Evolutionary conservation across 2,329 filamentous ascomycete genomes (phyloP), one percentile per base, ranked within the genome.

Genomic region (Botrytis squamosa): DNA sequence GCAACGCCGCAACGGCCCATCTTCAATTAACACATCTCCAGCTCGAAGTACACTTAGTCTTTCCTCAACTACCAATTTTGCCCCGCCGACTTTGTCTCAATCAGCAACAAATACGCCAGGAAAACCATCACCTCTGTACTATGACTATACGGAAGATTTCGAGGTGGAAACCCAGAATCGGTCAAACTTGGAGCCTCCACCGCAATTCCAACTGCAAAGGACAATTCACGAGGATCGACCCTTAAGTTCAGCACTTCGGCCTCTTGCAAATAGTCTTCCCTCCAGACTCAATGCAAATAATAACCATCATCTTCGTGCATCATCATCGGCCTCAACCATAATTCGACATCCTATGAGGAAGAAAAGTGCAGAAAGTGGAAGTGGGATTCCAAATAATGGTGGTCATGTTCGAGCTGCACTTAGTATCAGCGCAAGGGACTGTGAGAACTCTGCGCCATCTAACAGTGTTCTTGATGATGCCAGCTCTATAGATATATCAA

Each of bases 101-200:
- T 81, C 80, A 29, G 75, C 74, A 33, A 75, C 77, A n/a, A 79
- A 77, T 36, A 80, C 80, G 4, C 78, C 79, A 29, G 76, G 76
- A 70, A 79, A 79, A 62, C 67, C 76, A 33, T 80, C 79, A 49
- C 81, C 80, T 42, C 69, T 80, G 38, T 82, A 81, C 68, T 81
- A 82, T 73, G 81, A 81, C 68, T 82, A 82, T 72, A 81, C 80
- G 1, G 81, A 82, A 70, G 78, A 81, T 44, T 82, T 81, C 63
- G 79, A 80, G n/a, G 74, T 76, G 18, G 79, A 79, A 46, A 74
- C 75, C 10, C 76, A 76, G 29, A 73, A 60, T 42, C 74, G 72
- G 9, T 66, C 76, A 65, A 71, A 71, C 29, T 22, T 67, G 57
- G 73, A 76, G 40, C 77, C 76, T n/a, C 79, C 77, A 52, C 78